These are phyloP conservation scores for Arctostaphylos glauca DNA, from an alignment of 148 eudicot genomes.

Conservation along the genomic window DNA sequence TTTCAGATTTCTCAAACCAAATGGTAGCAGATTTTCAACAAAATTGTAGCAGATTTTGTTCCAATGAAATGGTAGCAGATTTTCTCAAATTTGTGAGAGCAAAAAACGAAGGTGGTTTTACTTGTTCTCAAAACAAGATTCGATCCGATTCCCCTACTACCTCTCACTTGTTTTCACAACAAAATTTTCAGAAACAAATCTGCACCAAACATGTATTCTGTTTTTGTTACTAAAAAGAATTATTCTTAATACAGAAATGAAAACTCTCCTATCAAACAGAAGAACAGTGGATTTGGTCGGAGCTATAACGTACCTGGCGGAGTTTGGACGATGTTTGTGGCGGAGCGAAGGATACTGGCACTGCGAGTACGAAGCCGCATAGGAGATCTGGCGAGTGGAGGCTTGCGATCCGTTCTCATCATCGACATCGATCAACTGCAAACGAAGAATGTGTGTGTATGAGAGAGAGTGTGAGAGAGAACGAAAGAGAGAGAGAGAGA, in stretches of 20 bases:
- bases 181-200: no score
- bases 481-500: background rate
- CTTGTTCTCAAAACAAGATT: background rate
- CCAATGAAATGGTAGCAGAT: no score
- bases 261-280: no score
- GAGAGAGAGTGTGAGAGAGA: background rate
- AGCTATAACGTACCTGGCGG: constrained; percentile 44
- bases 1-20: no score
- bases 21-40: background rate
- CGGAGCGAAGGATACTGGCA: constrained; percentile 47
- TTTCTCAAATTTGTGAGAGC: background rate
- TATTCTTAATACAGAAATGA: background rate
- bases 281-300: background rate
- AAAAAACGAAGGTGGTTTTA: background rate
- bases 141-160: background rate
- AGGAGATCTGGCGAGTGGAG: constrained; percentile 69
- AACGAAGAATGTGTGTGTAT: no score
- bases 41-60: no score
- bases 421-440: constrained; percentile 15
- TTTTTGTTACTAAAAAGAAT: background rate
- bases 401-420: constrained; percentile 67
- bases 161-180: no score
- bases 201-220: background rate
- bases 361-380: constrained; percentile 62
- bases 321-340: constrained; percentile 33